Percentiles rank a stretch among this genome's conserved stretches.
Conservation (phyloP, 1,139 yeast species). For the Sugiyamaella paludigena region DNA sequence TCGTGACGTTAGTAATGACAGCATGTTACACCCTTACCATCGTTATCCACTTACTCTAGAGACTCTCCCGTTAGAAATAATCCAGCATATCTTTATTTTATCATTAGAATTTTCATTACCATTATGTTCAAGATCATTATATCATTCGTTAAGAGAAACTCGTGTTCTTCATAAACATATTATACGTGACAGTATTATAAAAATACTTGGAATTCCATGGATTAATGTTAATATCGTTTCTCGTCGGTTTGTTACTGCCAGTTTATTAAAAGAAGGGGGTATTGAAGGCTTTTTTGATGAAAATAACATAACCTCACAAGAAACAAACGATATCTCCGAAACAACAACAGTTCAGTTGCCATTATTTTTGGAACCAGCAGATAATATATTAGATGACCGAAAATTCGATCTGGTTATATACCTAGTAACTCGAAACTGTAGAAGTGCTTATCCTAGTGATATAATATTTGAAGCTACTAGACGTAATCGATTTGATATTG, state of each 20-base stretch:
- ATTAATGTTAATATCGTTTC: constrained; percentile 2
- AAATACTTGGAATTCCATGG: background rate
- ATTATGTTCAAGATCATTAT: constrained; percentile 1
- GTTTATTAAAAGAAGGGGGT: background rate
- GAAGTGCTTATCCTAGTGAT: constrained; percentile 3
- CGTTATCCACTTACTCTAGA: background rate
- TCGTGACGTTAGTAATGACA: background rate
- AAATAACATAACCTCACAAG: background rate
- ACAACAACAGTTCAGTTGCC: background rate
- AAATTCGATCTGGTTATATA: constrained; percentile 3
- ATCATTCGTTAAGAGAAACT: background rate
- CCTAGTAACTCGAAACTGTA: constrained; percentile 3
- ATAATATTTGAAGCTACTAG: constrained; percentile 2
- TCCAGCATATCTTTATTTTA: constrained; percentile 7
- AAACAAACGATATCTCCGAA: background rate
- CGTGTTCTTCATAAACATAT: constrained; percentile 2
- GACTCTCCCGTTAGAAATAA: constrained; percentile 10
- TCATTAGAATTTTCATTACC: constrained; percentile 8
- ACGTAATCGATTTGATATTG: constrained; percentile 1
- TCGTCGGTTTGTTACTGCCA: background rate
- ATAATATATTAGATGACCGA: constrained; percentile 1
- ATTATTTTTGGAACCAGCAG: constrained; percentile 6
- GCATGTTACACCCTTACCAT: too few relatives aligned
- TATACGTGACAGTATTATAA: background rate
- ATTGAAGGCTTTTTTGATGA: constrained; percentile 5